A percentile compares a stretch with the other conserved stretches of the same genome.
phyloP scores from a whole-genome alignment of 768 basidiomycete species.

The Ramaria sp. region DNA sequence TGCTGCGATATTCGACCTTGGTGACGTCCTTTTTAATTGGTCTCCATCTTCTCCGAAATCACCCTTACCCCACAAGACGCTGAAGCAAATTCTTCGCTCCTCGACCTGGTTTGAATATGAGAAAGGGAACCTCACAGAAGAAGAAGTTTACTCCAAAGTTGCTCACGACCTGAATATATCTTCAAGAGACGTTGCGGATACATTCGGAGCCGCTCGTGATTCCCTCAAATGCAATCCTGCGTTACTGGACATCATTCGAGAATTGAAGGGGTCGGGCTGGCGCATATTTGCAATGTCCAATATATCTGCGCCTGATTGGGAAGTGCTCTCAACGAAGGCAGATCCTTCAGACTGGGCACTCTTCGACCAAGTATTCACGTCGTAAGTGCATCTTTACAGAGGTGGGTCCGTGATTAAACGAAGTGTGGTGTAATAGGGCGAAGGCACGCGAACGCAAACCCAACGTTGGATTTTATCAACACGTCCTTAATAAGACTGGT shows the following conservation, averaged over 20 bases:
- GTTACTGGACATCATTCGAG: no score
- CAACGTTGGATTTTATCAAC: no score
- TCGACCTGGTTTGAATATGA: no score
- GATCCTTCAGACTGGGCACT: no score
- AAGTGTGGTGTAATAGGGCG: constrained; percentile 25
- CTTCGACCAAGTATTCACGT: no score
- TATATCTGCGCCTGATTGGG: no score
- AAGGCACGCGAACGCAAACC: no score
- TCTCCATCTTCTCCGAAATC: constrained; percentile 33
- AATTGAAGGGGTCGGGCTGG: constrained; percentile 47
- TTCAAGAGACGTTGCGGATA: constrained; percentile 28
- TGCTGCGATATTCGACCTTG: constrained; percentile 22
- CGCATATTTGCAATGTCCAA: no score
- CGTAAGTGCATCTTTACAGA: constrained; percentile 33
- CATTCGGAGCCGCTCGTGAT: constrained; percentile 41
- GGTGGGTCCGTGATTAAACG: constrained; percentile 33
- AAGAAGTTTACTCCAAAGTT: constrained; percentile 34
- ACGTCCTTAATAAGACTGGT: constrained; percentile 35
- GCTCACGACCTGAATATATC: constrained; percentile 29
- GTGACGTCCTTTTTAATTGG: constrained; percentile 37
- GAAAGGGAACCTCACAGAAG: constrained; percentile 1
- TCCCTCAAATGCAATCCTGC: no score
- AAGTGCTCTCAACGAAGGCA: no score
- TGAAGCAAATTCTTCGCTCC: constrained; percentile 24
- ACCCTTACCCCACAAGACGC: constrained; percentile 28